These are phyloP conservation scores for Aphanomyces euteiches DNA, from an alignment of 352 stramenopile genomes.

Conservation along the genomic window DNA sequence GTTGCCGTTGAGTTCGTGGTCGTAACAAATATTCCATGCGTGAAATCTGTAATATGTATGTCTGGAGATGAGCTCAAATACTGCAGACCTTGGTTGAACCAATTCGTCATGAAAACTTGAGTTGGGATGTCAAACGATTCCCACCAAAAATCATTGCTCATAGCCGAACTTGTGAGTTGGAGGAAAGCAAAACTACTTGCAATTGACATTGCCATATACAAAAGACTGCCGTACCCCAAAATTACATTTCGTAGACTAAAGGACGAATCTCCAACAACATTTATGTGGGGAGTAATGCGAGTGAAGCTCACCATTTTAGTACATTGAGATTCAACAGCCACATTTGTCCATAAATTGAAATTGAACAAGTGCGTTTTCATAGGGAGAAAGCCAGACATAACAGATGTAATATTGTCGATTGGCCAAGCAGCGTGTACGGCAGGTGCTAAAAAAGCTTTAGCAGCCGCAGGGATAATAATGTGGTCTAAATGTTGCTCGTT, in stretches of 20 bases:
- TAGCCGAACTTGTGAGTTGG: background rate
- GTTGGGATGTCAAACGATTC: background rate
- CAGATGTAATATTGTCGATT: background rate
- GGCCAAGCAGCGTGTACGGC: background rate
- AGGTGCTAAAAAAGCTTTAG: background rate
- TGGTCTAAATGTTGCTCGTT: background rate
- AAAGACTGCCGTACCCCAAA: slow-evolving; percentile 3
- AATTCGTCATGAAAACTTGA: slow-evolving; percentile 5
- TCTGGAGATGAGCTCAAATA: background rate
- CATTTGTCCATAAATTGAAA: background rate
- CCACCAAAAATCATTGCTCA: slow-evolving; percentile 18
- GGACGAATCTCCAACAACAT: background rate
- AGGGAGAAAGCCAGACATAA: background rate
- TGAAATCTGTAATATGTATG: background rate
- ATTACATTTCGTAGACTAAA: background rate
- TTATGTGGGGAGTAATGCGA: background rate
- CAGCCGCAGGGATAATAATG: background rate
- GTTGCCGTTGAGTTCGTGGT: background rate
- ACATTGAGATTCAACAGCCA: background rate
- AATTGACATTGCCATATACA: background rate
- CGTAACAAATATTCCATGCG: slow-evolving; percentile 3
- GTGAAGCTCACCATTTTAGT: background rate
- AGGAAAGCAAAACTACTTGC: slow-evolving; percentile 9
- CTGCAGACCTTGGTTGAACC: slow-evolving; percentile 14
- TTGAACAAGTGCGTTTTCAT: background rate